phyloP scores from a whole-genome alignment of 1,284 basidiomycete species.

The Leccinum griseonigrum region DNA sequence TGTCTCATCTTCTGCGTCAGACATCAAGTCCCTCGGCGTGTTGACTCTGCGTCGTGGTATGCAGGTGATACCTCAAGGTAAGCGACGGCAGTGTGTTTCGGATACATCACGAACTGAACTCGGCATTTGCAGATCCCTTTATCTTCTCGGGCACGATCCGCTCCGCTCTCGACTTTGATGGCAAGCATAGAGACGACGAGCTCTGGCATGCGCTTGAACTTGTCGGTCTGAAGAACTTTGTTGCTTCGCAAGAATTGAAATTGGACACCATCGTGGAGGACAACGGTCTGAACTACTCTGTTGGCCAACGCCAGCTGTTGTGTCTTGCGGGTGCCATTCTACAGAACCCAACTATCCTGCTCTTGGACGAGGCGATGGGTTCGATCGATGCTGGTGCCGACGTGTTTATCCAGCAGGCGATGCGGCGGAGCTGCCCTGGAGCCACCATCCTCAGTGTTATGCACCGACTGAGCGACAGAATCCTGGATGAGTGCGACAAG shows the following conservation, averaged over 20 bases:
- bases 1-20: constrained; percentile 5
- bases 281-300: constrained; percentile 33
- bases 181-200: constrained; percentile 13
- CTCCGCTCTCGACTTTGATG: constrained; percentile 24
- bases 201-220: constrained; percentile 33
- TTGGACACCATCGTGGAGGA: constrained; percentile 30
- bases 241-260: constrained; percentile 24
- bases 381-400: constrained; percentile 34
- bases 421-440: constrained; percentile 28
- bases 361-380: constrained; percentile 47
- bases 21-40: constrained; percentile 29
- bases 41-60: constrained; percentile 29
- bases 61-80: constrained; percentile 32
- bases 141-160: constrained; percentile 34
- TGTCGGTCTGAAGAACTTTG: constrained; percentile 30
- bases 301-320: constrained; percentile 33
- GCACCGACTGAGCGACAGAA: constrained; percentile 29
- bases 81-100: background rate
- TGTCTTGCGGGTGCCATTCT: constrained; percentile 43
- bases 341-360: constrained; percentile 44
- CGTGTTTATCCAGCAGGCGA: constrained; percentile 32
- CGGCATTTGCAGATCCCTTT: constrained; percentile 25
- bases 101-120: background rate
- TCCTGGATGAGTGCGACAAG: constrained; percentile 31
- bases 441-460: constrained; percentile 31